phyloP scores from a whole-genome alignment of 352 stramenopile species.

The Pythium scleroteichum region DNA sequence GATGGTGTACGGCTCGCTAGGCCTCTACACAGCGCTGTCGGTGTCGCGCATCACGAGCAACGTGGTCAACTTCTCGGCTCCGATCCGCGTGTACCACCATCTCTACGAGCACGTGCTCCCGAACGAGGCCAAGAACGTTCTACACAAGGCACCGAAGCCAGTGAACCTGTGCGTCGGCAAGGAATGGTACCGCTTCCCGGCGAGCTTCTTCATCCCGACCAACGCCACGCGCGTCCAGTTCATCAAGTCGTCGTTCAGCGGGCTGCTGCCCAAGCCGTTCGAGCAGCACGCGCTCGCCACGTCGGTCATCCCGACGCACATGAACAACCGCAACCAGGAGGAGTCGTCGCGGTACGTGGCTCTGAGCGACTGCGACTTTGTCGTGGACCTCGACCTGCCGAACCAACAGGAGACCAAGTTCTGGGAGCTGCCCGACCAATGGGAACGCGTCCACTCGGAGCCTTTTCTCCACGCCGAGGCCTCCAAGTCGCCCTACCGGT shows the following conservation, averaged over 20 bases:
- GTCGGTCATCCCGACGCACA: constrained; percentile 63
- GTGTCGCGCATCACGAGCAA: constrained; percentile 64
- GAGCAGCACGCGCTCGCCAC: constrained; percentile 62
- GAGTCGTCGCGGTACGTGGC: constrained; percentile 88
- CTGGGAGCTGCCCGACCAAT: constrained; percentile 52
- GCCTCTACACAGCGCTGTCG: constrained; percentile 57
- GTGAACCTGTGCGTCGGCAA: constrained; percentile 93
- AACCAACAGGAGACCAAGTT: constrained; percentile 65
- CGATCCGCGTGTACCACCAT: constrained; percentile 70
- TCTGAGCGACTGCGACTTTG: constrained; percentile 82
- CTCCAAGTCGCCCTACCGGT: constrained; percentile 63
- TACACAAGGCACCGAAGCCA: constrained; percentile 18
- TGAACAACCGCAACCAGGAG: constrained; percentile 95
- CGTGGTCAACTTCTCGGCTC: constrained; percentile 70
- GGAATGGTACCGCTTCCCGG: constrained; percentile 98
- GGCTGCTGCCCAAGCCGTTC: constrained; percentile 94
- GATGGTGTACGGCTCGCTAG: constrained; percentile 44
- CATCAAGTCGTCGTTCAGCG: constrained; percentile 91
- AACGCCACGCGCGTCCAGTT: constrained; percentile 86
- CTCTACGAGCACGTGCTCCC: constrained; percentile 59
- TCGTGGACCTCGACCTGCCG: constrained; percentile 86
- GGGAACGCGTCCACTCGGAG: constrained; percentile 52
- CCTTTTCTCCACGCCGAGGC: constrained; percentile 62
- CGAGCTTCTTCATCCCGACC: constrained; percentile 94
- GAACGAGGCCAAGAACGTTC: constrained; percentile 29